phyloP scores from a whole-genome alignment of 1,284 basidiomycete genomes.

The Volvariella volvacea region DNA sequence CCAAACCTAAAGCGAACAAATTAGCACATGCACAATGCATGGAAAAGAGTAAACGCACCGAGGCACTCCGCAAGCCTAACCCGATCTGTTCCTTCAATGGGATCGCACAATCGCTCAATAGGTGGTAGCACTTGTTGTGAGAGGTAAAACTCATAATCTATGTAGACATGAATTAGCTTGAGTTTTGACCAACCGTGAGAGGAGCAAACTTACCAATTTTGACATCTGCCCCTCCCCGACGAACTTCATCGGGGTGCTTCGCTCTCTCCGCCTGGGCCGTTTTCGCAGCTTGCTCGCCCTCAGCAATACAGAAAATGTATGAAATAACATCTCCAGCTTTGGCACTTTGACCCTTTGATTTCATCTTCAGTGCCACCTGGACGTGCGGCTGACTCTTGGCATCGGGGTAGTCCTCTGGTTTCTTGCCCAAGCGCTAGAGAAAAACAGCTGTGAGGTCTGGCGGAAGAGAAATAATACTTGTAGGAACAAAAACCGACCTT shows the following conservation, averaged over 20 bases:
- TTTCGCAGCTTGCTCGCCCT: slow-evolving; percentile 70
- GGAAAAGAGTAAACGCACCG: slow-evolving; percentile 41
- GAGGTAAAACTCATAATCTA: slow-evolving; percentile 92
- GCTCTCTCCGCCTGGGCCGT: slow-evolving; percentile 86
- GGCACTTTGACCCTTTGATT: slow-evolving; percentile 75
- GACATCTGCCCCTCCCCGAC: slow-evolving; percentile 58
- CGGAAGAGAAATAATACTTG: neutral
- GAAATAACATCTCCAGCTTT: slow-evolving; percentile 91
- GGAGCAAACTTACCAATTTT: slow-evolving; percentile 59
- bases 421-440: slow-evolving; percentile 81
- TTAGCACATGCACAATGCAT: slow-evolving; percentile 2
- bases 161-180: slow-evolving; percentile 6
- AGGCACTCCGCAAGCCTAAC: slow-evolving; percentile 91
- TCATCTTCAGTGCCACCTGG: slow-evolving; percentile 92
- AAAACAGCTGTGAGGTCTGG: neutral
- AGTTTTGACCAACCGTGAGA: neutral
- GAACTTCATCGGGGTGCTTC: slow-evolving; percentile 90
- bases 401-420: slow-evolving; percentile 95
- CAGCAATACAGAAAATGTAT: slow-evolving; percentile 87
- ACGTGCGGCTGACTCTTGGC: slow-evolving; percentile 95
- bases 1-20: slow-evolving; percentile 53
- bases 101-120: slow-evolving; percentile 91
- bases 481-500: slow-evolving; percentile 48
- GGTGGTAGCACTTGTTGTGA: slow-evolving; percentile 91
- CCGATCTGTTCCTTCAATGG: slow-evolving; percentile 93